These are phyloP conservation scores for Rhodosporidiobolus sp. DNA, from an alignment of 768 basidiomycete genomes.

Conservation along the genomic window DNA sequence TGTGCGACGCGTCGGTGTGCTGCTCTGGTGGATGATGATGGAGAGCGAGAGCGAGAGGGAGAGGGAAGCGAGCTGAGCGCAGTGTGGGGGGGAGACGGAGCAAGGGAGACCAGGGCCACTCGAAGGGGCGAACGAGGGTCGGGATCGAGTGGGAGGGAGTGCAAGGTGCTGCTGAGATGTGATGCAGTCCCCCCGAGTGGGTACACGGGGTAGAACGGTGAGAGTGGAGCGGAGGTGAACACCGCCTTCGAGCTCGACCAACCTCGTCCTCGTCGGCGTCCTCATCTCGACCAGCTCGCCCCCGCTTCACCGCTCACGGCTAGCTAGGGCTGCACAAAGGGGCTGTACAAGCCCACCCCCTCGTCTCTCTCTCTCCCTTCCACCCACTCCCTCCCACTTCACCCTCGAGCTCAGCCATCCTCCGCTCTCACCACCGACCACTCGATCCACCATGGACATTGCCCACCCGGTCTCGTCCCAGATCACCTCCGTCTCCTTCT, in stretches of 20 bases:
- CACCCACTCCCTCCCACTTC: not conserved
- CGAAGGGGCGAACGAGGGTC: not conserved
- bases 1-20: not conserved
- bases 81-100: not conserved
- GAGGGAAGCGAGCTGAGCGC: not conserved
- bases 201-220: no score
- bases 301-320: not conserved
- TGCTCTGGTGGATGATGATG: not conserved
- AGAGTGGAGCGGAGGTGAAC: no score
- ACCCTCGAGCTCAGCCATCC: not conserved
- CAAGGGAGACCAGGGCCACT: not conserved
- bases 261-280: not conserved
- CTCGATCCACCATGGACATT: conserved; percentile 61
- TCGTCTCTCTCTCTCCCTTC: not conserved
- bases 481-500: conserved; percentile 82
- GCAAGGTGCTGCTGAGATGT: no score
- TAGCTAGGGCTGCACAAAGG: not conserved
- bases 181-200: no score
- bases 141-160: not conserved
- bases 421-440: not conserved
- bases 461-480: conserved; percentile 80
- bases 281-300: not conserved
- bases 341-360: conserved; percentile 27
- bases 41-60: not conserved
- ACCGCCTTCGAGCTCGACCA: not conserved